A percentile compares a stretch with the other conserved stretches of the same genome.
Evolutionary conservation across 306 rosid genomes (phyloP).

Genomic region (Psophocarpus tetragonolobus): DNA sequence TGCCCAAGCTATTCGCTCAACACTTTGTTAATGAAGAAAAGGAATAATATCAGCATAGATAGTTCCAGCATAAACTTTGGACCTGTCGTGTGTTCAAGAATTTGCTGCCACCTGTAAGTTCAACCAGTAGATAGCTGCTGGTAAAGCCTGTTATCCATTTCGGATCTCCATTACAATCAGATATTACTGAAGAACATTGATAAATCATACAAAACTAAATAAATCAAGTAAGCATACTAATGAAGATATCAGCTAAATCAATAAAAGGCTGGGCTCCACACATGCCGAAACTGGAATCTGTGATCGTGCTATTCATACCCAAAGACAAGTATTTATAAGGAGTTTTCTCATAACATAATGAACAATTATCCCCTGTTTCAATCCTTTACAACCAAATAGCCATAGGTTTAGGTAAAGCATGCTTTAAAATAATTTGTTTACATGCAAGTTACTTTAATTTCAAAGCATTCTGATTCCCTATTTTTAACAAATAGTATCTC

Average conservation of each 20-base stretch:
- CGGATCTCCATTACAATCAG: constrained; percentile 74
- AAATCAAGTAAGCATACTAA: constrained; percentile 26
- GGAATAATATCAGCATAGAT: constrained; percentile 46
- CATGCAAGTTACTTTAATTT: neutral
- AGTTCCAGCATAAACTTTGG: constrained; percentile 45
- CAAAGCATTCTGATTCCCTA: constrained; percentile 15
- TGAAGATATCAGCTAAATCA: constrained; percentile 23
- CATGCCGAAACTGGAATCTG: neutral
- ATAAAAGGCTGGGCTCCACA: neutral
- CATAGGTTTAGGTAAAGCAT: neutral
- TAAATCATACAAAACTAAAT: constrained; percentile 28
- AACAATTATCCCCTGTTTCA: constrained; percentile 9
- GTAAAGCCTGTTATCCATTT: constrained; percentile 97
- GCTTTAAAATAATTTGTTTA: neutral
- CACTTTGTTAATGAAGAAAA: constrained; percentile 43
- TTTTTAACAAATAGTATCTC: constrained; percentile 14
- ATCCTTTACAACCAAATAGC: constrained; percentile 7
- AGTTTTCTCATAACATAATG: constrained; percentile 10
- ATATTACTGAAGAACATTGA: constrained; percentile 22
- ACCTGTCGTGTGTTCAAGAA: constrained; percentile 35
- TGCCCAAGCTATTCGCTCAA: constrained; percentile 36
- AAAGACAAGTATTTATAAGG: neutral
- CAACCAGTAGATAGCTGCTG: constrained; percentile 99
- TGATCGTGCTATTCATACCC: neutral
- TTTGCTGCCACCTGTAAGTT: constrained; percentile 61